These are phyloP conservation scores for Arthrobotrys megalospora DNA, from an alignment of 2,329 filamentous ascomycete genomes.

Conservation along the genomic window DNA sequence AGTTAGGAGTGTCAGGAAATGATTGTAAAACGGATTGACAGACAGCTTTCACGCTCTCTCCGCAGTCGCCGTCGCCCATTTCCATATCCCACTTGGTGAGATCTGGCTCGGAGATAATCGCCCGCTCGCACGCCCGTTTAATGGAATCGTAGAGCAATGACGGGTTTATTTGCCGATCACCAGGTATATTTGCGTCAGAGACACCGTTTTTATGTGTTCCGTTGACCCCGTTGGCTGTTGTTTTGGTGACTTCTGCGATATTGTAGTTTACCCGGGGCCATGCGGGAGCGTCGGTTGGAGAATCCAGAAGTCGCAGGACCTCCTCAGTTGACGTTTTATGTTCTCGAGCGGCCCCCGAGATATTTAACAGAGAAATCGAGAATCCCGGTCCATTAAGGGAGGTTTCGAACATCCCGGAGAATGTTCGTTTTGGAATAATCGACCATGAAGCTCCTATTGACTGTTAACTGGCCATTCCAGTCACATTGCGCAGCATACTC, in stretches of 20 bases:
- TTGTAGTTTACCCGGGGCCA: constrained; percentile 76
- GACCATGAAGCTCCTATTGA: constrained; percentile 71
- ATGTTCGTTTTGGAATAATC: constrained; percentile 75
- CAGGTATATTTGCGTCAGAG: constrained; percentile 66
- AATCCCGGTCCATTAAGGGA: constrained; percentile 81
- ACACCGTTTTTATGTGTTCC: constrained; percentile 70
- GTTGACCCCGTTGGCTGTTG: constrained; percentile 44
- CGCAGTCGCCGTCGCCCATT: constrained; percentile 92
- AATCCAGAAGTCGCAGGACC: constrained; percentile 78
- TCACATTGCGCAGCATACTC: not conserved
- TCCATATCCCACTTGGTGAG: constrained; percentile 81
- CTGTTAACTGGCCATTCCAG: constrained; percentile 7
- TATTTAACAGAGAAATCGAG: constrained; percentile 77
- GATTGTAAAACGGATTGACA: constrained; percentile 76
- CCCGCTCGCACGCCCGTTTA: constrained; percentile 72
- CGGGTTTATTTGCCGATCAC: constrained; percentile 19
- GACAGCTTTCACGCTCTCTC: constrained; percentile 86
- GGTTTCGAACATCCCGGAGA: constrained; percentile 80
- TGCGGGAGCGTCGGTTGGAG: constrained; percentile 77
- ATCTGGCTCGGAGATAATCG: constrained; percentile 76
- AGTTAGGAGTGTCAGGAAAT: constrained; percentile 66
- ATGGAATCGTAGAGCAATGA: constrained; percentile 71
- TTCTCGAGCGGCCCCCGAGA: constrained; percentile 74
- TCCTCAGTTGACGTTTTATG: constrained; percentile 68
- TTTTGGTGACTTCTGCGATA: constrained; percentile 74